phyloP scores from a whole-genome alignment of 1,139 yeast genomes.

The Candida sojae region DNA sequence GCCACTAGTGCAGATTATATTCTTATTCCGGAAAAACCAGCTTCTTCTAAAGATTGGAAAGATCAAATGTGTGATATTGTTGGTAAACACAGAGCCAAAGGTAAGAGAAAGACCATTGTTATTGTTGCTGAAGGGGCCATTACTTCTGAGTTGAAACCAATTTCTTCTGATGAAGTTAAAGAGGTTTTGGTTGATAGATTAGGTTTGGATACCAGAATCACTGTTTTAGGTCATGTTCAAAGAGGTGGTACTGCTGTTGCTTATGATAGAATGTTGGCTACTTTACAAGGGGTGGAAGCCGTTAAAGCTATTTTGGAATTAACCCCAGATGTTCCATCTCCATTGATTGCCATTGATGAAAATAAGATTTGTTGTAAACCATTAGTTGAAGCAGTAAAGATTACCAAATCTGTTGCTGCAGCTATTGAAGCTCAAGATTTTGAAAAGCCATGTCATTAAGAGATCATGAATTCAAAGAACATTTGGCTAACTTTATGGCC shows the following conservation, averaged over 20 bases:
- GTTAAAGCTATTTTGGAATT: conserved; percentile 72
- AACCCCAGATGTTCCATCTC: conserved; percentile 73
- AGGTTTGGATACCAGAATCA: conserved; percentile 76
- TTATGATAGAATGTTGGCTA: conserved; percentile 72
- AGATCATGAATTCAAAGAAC: conserved; percentile 72
- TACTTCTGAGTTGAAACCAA: conserved; percentile 63
- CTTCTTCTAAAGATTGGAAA: conserved; percentile 61
- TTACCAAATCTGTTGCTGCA: conserved; percentile 70
- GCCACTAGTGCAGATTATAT: conserved; percentile 82
- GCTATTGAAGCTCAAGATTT: conserved; percentile 63
- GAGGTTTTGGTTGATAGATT: conserved; percentile 63
- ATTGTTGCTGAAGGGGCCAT: conserved; percentile 87
- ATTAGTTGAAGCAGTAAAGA: conserved; percentile 68
- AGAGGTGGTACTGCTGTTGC: conserved; percentile 89
- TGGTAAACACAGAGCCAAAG: conserved; percentile 64
- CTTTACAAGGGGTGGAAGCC: conserved; percentile 83
- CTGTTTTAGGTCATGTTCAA: conserved; percentile 82
- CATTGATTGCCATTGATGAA: conserved; percentile 72
- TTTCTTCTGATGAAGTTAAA: conserved; percentile 66
- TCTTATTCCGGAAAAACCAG: conserved; percentile 79
- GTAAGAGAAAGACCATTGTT: conserved; percentile 77
- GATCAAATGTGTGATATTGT: conserved; percentile 67
- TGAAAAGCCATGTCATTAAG: conserved; percentile 66
- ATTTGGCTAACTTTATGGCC: conserved; percentile 60
- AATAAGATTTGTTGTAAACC: conserved; percentile 72